These are phyloP conservation scores for Gillenia trifoliata DNA, from an alignment of 306 rosid species.

Conservation along the genomic window DNA sequence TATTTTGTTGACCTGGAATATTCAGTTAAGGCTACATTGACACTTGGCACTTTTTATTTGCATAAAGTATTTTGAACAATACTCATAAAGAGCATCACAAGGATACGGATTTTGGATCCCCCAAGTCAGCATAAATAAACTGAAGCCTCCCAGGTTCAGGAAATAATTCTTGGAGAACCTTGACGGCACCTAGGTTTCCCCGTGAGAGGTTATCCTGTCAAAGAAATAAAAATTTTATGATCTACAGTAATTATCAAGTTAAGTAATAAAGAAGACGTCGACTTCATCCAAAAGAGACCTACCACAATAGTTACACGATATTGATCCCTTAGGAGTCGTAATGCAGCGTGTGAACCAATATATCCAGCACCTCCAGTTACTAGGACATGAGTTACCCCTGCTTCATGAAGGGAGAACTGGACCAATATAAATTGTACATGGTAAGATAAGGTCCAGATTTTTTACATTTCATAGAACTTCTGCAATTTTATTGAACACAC, in stretches of 20 bases:
- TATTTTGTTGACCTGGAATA: conserved; percentile 75
- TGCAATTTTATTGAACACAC: not conserved
- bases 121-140: conserved; percentile 90
- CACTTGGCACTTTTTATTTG: not conserved
- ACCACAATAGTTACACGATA: conserved; percentile 97
- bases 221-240: conserved; percentile 9
- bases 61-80: conserved; percentile 3
- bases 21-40: conserved; percentile 51
- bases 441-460: not conserved
- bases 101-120: conserved; percentile 84
- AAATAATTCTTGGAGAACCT: conserved; percentile 73
- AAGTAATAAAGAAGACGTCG: not conserved
- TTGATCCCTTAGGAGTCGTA: conserved; percentile 68
- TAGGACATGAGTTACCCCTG: conserved; percentile 81
- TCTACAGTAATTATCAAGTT: not conserved
- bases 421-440: conserved; percentile 13
- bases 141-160: conserved; percentile 95
- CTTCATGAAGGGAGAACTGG: conserved; percentile 70
- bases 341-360: conserved; percentile 88
- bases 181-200: conserved; percentile 89
- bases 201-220: conserved; percentile 84
- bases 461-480: not conserved
- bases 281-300: conserved; percentile 21
- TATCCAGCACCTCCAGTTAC: conserved; percentile 98
- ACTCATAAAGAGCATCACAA: conserved; percentile 16